phyloP scores from a whole-genome alignment of 306 rosid species.

The Cicer chorassanicum region DNA sequence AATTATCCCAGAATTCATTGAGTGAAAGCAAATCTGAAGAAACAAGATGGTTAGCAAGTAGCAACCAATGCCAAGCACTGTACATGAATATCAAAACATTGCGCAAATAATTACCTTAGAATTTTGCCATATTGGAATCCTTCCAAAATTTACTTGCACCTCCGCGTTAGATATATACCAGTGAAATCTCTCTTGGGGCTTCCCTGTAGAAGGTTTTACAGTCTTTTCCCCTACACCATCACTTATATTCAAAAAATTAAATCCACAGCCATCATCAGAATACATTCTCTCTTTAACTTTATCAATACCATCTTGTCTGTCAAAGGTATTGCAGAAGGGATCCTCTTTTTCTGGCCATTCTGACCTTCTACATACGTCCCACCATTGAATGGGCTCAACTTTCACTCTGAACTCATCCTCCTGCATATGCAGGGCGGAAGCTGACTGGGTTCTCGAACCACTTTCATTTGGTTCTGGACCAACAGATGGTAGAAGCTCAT shows the following conservation, averaged over 20 bases:
- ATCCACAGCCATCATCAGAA: conserved; percentile 49
- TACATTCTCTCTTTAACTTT: conserved; percentile 55
- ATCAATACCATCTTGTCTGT: conserved; percentile 56
- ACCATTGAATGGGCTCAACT: conserved; percentile 94
- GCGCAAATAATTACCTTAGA: conserved; percentile 64
- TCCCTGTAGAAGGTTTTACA: conserved; percentile 44
- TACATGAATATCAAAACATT: conserved; percentile 32
- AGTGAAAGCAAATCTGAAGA: conserved; percentile 66
- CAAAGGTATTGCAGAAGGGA: conserved; percentile 48
- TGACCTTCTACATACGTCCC: conserved; percentile 92
- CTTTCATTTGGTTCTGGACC: conserved; percentile 62
- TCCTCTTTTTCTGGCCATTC: conserved; percentile 87
- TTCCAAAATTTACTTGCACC: conserved; percentile 77
- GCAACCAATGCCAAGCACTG: conserved; percentile 23
- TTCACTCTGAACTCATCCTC: conserved; percentile 86
- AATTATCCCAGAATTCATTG: conserved; percentile 55
- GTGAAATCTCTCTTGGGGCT: conserved; percentile 64
- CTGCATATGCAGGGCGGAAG: conserved; percentile 60
- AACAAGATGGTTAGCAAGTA: conserved; percentile 35
- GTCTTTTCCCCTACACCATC: conserved; percentile 47
- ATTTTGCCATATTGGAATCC: conserved; percentile 80
- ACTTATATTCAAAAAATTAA: conserved; percentile 49
- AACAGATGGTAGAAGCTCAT: conserved; percentile 74
- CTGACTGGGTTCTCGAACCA: conserved; percentile 54
- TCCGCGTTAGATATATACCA: conserved; percentile 84